Conservation (phyloP, 176 grass and related monocot genomes). For the Triticum turgidum region DNA sequence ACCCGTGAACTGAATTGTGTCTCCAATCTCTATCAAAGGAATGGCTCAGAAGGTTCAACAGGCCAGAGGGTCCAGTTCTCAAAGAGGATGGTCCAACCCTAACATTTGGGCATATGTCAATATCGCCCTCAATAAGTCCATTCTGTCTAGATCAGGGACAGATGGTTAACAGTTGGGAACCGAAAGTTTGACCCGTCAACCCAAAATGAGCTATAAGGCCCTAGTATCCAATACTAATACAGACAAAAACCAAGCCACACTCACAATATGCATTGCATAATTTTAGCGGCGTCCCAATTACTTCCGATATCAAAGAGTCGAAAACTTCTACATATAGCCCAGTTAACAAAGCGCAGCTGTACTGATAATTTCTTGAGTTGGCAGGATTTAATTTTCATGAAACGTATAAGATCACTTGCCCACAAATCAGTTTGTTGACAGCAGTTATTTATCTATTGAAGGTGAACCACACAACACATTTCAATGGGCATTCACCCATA, state of each 20-base stretch:
- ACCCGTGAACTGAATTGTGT: background rate
- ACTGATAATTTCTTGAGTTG: background rate
- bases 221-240: background rate
- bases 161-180: background rate
- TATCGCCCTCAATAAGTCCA: background rate
- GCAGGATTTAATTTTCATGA: background rate
- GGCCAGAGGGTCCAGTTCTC: background rate
- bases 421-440: background rate
- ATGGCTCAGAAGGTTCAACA: background rate
- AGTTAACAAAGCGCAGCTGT: background rate
- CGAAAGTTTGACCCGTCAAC: background rate
- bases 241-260: background rate
- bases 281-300: too few species aligned
- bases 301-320: too few species aligned
- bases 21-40: conserved; percentile 7
- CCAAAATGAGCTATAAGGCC: background rate
- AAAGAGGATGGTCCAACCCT: background rate
- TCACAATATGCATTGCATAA: background rate
- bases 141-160: background rate
- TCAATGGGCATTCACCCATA: background rate
- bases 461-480: background rate
- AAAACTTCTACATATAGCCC: background rate
- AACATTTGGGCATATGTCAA: conserved; percentile 8
- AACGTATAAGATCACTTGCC: background rate
- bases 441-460: background rate